Percentiles rank a stretch among this genome's conserved stretches.
phyloP scores from a whole-genome alignment of 352 stramenopile genomes.

The Chloridella minuta region DNA sequence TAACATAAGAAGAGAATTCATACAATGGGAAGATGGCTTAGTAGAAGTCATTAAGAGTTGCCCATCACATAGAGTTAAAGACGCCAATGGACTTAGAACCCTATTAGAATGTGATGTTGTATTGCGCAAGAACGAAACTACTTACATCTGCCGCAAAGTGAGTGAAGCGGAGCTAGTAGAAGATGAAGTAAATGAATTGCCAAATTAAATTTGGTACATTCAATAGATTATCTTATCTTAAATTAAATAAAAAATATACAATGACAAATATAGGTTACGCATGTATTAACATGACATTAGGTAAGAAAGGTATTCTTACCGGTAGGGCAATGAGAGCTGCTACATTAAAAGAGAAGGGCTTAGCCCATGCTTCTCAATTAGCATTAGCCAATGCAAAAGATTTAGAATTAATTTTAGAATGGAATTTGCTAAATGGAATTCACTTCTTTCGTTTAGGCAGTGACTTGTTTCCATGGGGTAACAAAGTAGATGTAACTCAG shows the following conservation, averaged over 20 bases:
- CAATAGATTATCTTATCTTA: too few relatives aligned
- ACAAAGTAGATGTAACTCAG: not conserved
- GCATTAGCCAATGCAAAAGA: not conserved
- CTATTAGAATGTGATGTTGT: too few relatives aligned
- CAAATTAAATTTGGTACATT: too few relatives aligned
- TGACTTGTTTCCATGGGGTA: not conserved
- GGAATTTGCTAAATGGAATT: not conserved
- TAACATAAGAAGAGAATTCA: too few relatives aligned
- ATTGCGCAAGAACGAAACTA: too few relatives aligned
- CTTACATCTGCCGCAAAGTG: too few relatives aligned
- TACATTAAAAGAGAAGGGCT: not conserved
- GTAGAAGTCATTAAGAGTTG: too few relatives aligned
- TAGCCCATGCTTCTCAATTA: not conserved
- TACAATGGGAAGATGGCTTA: too few relatives aligned
- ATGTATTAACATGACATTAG: conserved; percentile 6
- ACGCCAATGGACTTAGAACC: too few relatives aligned
- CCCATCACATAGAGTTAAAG: too few relatives aligned
- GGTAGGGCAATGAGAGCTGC: not conserved
- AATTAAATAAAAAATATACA: conserved; percentile 7
- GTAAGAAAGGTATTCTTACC: not conserved
- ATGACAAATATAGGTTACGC: not conserved
- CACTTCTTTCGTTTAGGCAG: not conserved
- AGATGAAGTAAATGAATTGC: too few relatives aligned
- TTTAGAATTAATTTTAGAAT: not conserved
- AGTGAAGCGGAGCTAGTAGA: too few relatives aligned